A percentile compares a stretch with the other conserved stretches of the same genome.
These are phyloP conservation scores for Epicoccum nigrum DNA, from an alignment of 2,329 filamentous ascomycete species.

Conservation along the genomic window DNA sequence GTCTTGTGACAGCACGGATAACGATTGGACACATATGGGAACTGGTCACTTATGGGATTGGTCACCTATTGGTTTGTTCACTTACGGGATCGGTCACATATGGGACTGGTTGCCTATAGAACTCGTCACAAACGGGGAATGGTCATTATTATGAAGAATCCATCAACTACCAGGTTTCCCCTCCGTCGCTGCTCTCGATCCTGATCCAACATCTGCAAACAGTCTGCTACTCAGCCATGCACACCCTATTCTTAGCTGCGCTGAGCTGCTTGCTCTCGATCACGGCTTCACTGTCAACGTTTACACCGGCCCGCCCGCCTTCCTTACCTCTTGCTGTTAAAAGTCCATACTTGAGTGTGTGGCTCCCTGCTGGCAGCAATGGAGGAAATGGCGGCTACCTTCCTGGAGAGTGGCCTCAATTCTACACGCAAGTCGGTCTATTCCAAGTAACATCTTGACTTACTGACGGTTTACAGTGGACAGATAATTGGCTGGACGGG, in stretches of 20 bases:
- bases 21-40: too few relatives aligned
- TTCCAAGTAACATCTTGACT: not conserved
- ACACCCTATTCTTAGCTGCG: constrained; percentile 20
- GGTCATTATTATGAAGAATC: not conserved
- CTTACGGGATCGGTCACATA: too few relatives aligned
- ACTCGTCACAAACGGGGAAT: too few relatives aligned
- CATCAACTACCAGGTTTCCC: not conserved
- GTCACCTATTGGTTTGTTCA: too few relatives aligned
- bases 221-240: constrained; percentile 29
- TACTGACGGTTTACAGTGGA: constrained; percentile 70
- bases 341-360: constrained; percentile 59
- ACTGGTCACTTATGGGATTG: too few relatives aligned
- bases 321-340: constrained; percentile 58
- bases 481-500: constrained; percentile 67
- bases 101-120: too few relatives aligned
- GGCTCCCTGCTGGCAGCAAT: constrained; percentile 70
- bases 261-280: constrained; percentile 27
- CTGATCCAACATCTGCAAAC: too few relatives aligned
- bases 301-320: constrained; percentile 66
- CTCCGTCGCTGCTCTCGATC: not conserved
- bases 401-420: constrained; percentile 71
- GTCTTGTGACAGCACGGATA: too few relatives aligned
- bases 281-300: constrained; percentile 56
- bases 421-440: constrained; percentile 65
- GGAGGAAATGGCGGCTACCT: constrained; percentile 84